phyloP scores from a whole-genome alignment of 176 grass and related monocot species.

The Ensete ventricosum region DNA sequence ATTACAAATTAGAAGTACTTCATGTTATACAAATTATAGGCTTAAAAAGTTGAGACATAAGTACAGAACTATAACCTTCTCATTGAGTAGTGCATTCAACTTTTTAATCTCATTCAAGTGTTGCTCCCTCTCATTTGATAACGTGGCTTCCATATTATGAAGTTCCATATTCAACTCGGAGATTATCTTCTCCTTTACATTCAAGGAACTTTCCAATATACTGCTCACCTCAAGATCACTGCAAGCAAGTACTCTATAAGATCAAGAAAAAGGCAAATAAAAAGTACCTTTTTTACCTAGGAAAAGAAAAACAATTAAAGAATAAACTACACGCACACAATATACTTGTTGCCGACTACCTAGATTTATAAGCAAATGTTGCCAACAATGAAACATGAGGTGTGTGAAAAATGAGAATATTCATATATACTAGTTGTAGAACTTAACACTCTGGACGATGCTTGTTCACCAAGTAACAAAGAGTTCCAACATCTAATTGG shows the following conservation, averaged over 20 bases:
- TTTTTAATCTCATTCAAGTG: conserved; percentile 88
- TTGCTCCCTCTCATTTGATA: conserved; percentile 79
- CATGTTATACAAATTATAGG: not conserved
- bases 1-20: not conserved
- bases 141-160: conserved; percentile 73
- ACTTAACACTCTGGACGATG: too few species aligned
- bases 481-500: too few species aligned
- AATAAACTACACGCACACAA: not conserved
- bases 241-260: conserved; percentile 17
- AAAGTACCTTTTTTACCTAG: conserved; percentile 7
- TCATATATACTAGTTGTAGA: not conserved
- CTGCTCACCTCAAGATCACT: conserved; percentile 89
- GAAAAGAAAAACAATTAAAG: not conserved
- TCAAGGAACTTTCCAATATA: conserved; percentile 91
- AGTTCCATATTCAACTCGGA: conserved; percentile 94
- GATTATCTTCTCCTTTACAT: conserved; percentile 99
- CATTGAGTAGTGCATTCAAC: conserved; percentile 73
- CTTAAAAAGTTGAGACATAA: conserved; percentile 2
- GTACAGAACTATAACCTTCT: conserved; percentile 46
- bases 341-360: not conserved
- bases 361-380: not conserved
- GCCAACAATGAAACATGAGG: not conserved
- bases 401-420: not conserved
- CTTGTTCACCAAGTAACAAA: too few species aligned
- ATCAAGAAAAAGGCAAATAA: not conserved